Base-by-base conservation (phyloP, 2,329 filamentous ascomycete genomes). In the Rutstroemia sp. region DNA sequence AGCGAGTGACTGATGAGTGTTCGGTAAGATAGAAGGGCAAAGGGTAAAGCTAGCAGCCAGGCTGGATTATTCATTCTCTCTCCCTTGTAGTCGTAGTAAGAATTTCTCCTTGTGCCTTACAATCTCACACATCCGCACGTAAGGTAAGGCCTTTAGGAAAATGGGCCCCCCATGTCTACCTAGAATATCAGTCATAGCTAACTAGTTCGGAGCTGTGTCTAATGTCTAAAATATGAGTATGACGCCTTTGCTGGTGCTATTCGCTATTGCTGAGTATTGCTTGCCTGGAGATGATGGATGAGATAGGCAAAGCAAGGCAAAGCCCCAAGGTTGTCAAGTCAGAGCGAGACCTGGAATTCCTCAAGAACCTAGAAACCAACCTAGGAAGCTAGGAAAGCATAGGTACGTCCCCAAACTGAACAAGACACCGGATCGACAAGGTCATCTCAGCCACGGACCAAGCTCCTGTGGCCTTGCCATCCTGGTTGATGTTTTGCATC, bases 401-500 rank as follows among this genome's bases (percentile, higher is more conserved):
- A 44, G 3, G 21, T 45, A 39, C 30, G 25, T 45, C 42, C 42
- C 19, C 47, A 17, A 50, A 50, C 46, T 50, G 25, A 36, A 45
- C 36, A 38, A 44, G 53, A 50, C 47, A 55, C 53, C 47, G 53
- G 50, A 50, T 48, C 38, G 25, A 40, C 51, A 53, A 34, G 51
- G 42, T 16, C 9, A 17, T 51, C 38, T 51, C 53, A 51, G 53
- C 53, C 53, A 55, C 53, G 42, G 44, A 16, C 21, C 40, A 44
- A 36, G 38, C 53, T 44, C 42, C 30, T 38, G 51, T 55, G 38
- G 53, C 27, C 46, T 48, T 55, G 21, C 44, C 25, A 25, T 47
- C 16, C 44, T 38, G 23, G 53, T 39, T 51, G 25, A 44, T 55
- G 47, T 55, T 55, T 55, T 55, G 53, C 47, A 38, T 55, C 30